These are phyloP conservation scores for Mortierella sp. DNA, from an alignment of 371 early-diverging fungal genomes.

Conservation along the genomic window DNA sequence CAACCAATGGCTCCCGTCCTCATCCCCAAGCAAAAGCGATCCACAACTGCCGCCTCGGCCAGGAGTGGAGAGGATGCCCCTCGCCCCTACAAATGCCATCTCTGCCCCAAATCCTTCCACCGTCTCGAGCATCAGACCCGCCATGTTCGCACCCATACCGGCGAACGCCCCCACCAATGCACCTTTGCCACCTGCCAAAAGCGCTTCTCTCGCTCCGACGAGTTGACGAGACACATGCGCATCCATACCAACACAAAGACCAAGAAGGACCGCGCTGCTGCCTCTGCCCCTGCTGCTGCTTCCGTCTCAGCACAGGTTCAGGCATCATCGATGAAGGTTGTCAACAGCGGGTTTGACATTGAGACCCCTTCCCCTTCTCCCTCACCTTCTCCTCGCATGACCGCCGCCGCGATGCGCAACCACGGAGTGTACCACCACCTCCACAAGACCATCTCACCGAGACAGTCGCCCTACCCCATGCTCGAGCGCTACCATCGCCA, in stretches of 20 bases:
- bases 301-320: constrained; percentile 12
- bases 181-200: constrained; percentile 83
- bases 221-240: constrained; percentile 86
- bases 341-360: constrained; percentile 17
- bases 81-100: constrained; percentile 74
- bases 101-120: constrained; percentile 75
- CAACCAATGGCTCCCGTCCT: constrained; percentile 21
- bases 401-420: neutral
- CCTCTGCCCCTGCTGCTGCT: neutral
- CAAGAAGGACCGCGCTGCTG: constrained; percentile 14
- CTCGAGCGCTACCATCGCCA: constrained; percentile 2
- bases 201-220: constrained; percentile 91
- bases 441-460: neutral
- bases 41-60: constrained; percentile 11
- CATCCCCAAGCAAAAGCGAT: constrained; percentile 22
- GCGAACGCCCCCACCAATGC: constrained; percentile 92
- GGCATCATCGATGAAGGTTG: constrained; percentile 41
- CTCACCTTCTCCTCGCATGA: constrained; percentile 27
- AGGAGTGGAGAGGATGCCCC: constrained; percentile 60
- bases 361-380: constrained; percentile 29
- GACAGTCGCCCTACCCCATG: constrained; percentile 30
- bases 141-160: constrained; percentile 93
- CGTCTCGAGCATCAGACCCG: constrained; percentile 87
- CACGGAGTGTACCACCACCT: neutral
- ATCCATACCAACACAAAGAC: constrained; percentile 67